Conservation (phyloP, 768 basidiomycete species). For the Suillus subalutaceus region DNA sequence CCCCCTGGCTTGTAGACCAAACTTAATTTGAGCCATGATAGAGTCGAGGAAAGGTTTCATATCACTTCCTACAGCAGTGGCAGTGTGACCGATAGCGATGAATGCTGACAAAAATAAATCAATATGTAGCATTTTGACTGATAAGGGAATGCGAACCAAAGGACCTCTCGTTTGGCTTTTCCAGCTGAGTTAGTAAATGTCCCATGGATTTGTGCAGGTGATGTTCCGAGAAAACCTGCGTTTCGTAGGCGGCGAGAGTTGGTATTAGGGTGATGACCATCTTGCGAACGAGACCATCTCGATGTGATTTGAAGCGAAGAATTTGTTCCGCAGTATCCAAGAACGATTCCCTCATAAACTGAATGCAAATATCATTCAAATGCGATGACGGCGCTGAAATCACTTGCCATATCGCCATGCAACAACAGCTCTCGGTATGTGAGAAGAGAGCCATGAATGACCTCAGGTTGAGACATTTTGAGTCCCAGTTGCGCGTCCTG, state of each 20-base stretch:
- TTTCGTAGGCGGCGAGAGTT: slow-evolving; percentile 92
- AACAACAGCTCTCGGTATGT: slow-evolving; percentile 90
- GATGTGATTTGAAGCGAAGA: slow-evolving; percentile 82
- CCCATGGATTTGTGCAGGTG: slow-evolving; percentile 95
- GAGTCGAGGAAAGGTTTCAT: slow-evolving; percentile 96
- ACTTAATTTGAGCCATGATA: slow-evolving; percentile 87
- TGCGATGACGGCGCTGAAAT: not conserved
- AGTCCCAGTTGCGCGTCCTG: slow-evolving; percentile 85
- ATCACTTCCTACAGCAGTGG: slow-evolving; percentile 86
- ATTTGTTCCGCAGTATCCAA: slow-evolving; percentile 88
- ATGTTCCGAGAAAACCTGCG: slow-evolving; percentile 87
- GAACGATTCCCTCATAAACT: slow-evolving; percentile 92
- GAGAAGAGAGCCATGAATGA: slow-evolving; percentile 90
- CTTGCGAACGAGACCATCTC: slow-evolving; percentile 86
- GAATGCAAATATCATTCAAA: slow-evolving; percentile 10
- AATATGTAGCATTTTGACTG: slow-evolving; percentile 10
- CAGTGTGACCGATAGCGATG: slow-evolving; percentile 94
- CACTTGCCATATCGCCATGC: slow-evolving; percentile 89
- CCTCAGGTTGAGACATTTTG: slow-evolving; percentile 79
- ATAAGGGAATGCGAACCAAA: slow-evolving; percentile 59
- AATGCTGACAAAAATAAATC: slow-evolving; percentile 60
- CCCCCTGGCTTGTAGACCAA: slow-evolving; percentile 88
- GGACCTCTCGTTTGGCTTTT: slow-evolving; percentile 86
- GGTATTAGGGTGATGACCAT: slow-evolving; percentile 97
- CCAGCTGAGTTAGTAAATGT: slow-evolving; percentile 84